Evolutionary conservation across 2,329 filamentous ascomycete species (phyloP).

Genomic region (Calonectria henricotiae): DNA sequence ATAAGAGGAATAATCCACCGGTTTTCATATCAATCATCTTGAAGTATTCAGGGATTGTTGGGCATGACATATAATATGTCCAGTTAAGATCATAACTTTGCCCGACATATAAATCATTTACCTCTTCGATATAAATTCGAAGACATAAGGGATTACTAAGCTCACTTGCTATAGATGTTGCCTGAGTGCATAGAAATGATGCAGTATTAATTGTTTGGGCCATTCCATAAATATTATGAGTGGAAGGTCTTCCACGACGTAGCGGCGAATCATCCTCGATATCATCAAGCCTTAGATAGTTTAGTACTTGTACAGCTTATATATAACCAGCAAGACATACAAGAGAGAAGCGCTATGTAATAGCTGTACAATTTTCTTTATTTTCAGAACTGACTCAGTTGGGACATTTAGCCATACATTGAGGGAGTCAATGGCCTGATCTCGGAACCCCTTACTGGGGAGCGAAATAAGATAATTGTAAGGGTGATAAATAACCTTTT

Average conservation of each 20-base stretch:
- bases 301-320: no score
- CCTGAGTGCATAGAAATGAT: not conserved
- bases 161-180: not conserved
- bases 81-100: not conserved
- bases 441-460: no score
- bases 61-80: not conserved
- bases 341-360: no score
- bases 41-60: not conserved
- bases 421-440: no score
- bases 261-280: not conserved
- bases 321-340: no score
- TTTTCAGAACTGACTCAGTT: no score
- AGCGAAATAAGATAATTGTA: no score
- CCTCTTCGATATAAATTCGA: not conserved
- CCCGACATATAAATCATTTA: not conserved
- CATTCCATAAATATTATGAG: not conserved
- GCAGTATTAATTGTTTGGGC: not conserved
- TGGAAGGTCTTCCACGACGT: not conserved
- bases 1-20: not conserved
- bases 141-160: not conserved
- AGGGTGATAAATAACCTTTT: no score
- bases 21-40: not conserved
- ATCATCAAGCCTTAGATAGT: not conserved
- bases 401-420: no score
- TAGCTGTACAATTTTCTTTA: no score